These are phyloP conservation scores for Gracilaria caudata DNA, from an alignment of 23 red algal species.

Conservation along the genomic window DNA sequence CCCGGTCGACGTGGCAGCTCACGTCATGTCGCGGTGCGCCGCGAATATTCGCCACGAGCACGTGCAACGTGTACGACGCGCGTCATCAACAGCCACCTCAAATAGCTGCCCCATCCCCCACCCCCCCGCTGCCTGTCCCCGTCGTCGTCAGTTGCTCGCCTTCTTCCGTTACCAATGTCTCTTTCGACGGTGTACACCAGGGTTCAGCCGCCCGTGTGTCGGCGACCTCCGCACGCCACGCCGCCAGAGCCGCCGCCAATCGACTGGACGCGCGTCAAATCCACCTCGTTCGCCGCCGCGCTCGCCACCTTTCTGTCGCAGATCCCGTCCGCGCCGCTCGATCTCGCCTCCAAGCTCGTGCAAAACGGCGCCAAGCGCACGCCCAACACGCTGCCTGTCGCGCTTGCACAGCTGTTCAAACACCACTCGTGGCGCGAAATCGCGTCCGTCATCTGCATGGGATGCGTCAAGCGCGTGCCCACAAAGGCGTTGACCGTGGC, in stretches of 20 bases:
- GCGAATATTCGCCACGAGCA: not conserved
- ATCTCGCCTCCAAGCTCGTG: slow-evolving; percentile 28
- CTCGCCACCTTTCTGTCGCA: slow-evolving; percentile 47
- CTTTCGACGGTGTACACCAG: slow-evolving; percentile 9
- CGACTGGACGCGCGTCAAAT: slow-evolving; percentile 18
- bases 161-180: not conserved
- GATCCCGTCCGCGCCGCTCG: slow-evolving; percentile 35
- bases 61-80: no score
- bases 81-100: not conserved
- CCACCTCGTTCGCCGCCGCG: slow-evolving; percentile 17
- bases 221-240: not conserved
- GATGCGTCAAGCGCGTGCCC: slow-evolving; percentile 50
- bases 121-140: not conserved
- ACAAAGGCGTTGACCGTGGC: slow-evolving; percentile 69
- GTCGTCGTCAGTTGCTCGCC: not conserved
- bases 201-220: not conserved
- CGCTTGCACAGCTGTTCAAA: not conserved
- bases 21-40: not conserved
- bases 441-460: slow-evolving; percentile 19
- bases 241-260: slow-evolving; percentile 18
- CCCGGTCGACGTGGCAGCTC: not conserved
- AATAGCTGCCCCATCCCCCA: not conserved
- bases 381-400: not conserved
- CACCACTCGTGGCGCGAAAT: not conserved
- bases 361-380: not conserved